A percentile compares a stretch with the other conserved stretches of the same genome.
Evolutionary conservation across 2,329 filamentous ascomycete species (phyloP).

Genomic region (Sarocladium kiliense): DNA sequence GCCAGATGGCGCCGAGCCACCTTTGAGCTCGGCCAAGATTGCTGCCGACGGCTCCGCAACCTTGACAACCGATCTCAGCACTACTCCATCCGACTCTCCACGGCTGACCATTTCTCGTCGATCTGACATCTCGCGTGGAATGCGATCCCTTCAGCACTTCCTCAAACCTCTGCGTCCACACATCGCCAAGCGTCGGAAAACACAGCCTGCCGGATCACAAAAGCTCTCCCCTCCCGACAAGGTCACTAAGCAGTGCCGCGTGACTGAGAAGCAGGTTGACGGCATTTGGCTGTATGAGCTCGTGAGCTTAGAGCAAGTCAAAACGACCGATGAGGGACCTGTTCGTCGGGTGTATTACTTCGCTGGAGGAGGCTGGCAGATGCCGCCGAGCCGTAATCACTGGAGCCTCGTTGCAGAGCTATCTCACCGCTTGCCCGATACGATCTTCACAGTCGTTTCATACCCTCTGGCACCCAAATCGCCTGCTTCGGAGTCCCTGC

Average conservation of each 20-base stretch:
- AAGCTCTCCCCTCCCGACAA: slow-evolving; percentile 3
- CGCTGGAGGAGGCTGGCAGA: slow-evolving; percentile 50
- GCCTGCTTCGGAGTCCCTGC: slow-evolving; percentile 43
- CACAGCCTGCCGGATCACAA: background rate
- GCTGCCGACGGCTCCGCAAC: slow-evolving; percentile 4
- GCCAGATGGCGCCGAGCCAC: background rate
- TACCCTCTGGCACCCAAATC: slow-evolving; percentile 48
- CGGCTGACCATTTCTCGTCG: slow-evolving; percentile 5
- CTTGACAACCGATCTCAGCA: slow-evolving; percentile 1
- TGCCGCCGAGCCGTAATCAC: slow-evolving; percentile 42
- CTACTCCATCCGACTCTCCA: background rate
- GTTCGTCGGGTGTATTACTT: slow-evolving; percentile 43
- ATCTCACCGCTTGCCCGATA: slow-evolving; percentile 31
- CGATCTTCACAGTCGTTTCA: slow-evolving; percentile 41
- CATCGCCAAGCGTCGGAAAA: background rate
- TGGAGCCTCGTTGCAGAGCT: slow-evolving; percentile 46
- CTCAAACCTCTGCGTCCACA: slow-evolving; percentile 10
- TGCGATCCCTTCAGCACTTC: slow-evolving; percentile 9
- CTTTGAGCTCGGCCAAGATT: background rate
- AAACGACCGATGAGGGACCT: background rate
- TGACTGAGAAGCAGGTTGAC: slow-evolving; percentile 14
- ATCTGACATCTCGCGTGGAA: slow-evolving; percentile 6
- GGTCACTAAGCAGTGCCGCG: background rate
- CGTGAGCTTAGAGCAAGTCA: slow-evolving; percentile 14
- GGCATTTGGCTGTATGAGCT: slow-evolving; percentile 22